Conservation (phyloP, 768 basidiomycete genomes). For the Suillus placidus region DNA sequence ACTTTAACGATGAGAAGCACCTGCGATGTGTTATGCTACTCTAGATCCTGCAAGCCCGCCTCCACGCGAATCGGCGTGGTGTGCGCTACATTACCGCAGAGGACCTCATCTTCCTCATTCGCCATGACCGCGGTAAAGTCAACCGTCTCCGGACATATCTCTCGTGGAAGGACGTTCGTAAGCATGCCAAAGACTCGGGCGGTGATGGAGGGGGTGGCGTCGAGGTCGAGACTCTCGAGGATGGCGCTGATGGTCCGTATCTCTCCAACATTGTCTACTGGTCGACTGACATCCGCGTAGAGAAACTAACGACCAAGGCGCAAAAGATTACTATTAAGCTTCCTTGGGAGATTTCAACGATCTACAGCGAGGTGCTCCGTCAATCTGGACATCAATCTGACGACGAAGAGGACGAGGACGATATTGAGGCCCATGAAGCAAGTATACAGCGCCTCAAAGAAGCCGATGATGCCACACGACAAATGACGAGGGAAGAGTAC, state of each 20-base stretch:
- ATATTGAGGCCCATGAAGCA: slow-evolving; percentile 93
- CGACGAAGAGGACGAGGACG: slow-evolving; percentile 95
- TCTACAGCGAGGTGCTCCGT: slow-evolving; percentile 84
- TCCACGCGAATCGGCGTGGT: slow-evolving; percentile 77
- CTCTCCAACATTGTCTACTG: neutral
- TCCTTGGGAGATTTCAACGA: slow-evolving; percentile 93
- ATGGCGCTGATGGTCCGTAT: slow-evolving; percentile 72
- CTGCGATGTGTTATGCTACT: neutral
- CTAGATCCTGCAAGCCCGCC: slow-evolving; percentile 89
- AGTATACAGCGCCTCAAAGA: slow-evolving; percentile 91
- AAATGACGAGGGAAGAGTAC: slow-evolving; percentile 97
- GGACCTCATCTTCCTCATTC: slow-evolving; percentile 95
- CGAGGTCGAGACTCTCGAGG: slow-evolving; percentile 83
- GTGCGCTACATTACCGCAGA: slow-evolving; percentile 89
- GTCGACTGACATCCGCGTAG: slow-evolving; percentile 37
- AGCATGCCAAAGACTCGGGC: slow-evolving; percentile 89
- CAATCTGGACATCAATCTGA: slow-evolving; percentile 82
- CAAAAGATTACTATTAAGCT: slow-evolving; percentile 94
- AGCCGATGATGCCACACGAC: slow-evolving; percentile 91
- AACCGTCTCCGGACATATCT: slow-evolving; percentile 91
- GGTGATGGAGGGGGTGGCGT: slow-evolving; percentile 80
- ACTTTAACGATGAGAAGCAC: slow-evolving; percentile 12
- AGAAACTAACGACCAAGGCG: slow-evolving; percentile 80
- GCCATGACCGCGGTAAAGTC: slow-evolving; percentile 92
- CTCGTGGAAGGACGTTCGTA: slow-evolving; percentile 96